phyloP scores from a whole-genome alignment of 2,329 filamentous ascomycete genomes.

The Diplodia corticola region DNA sequence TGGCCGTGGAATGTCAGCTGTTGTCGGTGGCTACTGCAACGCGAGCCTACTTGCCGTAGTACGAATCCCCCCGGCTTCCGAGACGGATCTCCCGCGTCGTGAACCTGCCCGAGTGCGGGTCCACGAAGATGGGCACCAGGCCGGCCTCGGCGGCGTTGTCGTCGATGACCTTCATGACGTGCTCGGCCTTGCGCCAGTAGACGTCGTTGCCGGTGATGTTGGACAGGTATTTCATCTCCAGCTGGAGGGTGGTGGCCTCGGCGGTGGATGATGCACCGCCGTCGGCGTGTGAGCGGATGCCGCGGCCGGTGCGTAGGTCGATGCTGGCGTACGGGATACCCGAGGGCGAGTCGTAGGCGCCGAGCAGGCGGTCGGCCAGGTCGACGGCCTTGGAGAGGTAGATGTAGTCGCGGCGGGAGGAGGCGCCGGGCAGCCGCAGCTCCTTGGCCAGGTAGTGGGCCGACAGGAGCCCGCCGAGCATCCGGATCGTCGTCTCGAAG shows the following conservation, averaged over 20 bases:
- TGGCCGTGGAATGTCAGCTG: no score
- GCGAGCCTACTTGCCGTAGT: slow-evolving; percentile 58
- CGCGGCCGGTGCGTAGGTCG: slow-evolving; percentile 74
- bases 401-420: no score
- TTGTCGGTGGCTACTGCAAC: no score
- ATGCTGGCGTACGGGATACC: slow-evolving; percentile 90
- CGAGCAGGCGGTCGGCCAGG: slow-evolving; percentile 80
- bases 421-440: slow-evolving; percentile 41
- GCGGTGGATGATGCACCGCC: slow-evolving; percentile 89
- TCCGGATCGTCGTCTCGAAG: slow-evolving; percentile 96
- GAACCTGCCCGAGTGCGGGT: slow-evolving; percentile 78
- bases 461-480: slow-evolving; percentile 91
- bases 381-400: slow-evolving; percentile 72
- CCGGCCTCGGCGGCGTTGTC: slow-evolving; percentile 77
- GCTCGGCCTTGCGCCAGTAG: slow-evolving; percentile 91
- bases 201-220: slow-evolving; percentile 89
- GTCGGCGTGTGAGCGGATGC: slow-evolving; percentile 79
- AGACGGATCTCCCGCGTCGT: slow-evolving; percentile 72
- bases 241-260: slow-evolving; percentile 86
- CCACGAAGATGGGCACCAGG: slow-evolving; percentile 87
- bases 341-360: slow-evolving; percentile 83
- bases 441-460: slow-evolving; percentile 98
- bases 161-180: slow-evolving; percentile 88
- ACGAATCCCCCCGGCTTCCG: slow-evolving; percentile 92
- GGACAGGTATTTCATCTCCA: slow-evolving; percentile 96